Conservation (phyloP, 2,329 filamentous ascomycete genomes). For the Exophiala oligosperma region DNA sequence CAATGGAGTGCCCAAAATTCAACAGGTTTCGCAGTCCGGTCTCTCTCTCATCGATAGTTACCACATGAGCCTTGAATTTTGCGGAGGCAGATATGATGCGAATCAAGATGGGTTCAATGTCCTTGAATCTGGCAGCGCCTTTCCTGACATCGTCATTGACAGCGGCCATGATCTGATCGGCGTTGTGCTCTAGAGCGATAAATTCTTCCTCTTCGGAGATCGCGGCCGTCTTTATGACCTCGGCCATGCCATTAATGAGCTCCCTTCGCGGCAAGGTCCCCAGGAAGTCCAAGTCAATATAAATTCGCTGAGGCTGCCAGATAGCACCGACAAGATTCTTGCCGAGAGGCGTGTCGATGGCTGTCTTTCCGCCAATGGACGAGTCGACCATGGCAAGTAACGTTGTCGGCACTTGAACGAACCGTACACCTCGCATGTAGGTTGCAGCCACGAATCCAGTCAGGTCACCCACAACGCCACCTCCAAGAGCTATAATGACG, state of each 20-base stretch:
- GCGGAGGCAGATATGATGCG: slow-evolving; percentile 85
- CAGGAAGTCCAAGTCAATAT: slow-evolving; percentile 89
- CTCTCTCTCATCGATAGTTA: slow-evolving; percentile 91
- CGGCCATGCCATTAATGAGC: slow-evolving; percentile 98
- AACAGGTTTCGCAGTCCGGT: slow-evolving; percentile 90
- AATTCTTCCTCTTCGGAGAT: slow-evolving; percentile 94
- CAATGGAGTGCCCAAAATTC: slow-evolving; percentile 98
- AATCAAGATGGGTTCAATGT: slow-evolving; percentile 70
- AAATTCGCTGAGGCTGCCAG: slow-evolving; percentile 93
- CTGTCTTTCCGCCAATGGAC: slow-evolving; percentile 96
- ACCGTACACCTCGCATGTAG: slow-evolving; percentile 96
- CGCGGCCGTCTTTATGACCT: slow-evolving; percentile 95
- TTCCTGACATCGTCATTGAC: slow-evolving; percentile 63
- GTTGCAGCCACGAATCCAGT: slow-evolving; percentile 96
- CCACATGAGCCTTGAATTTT: slow-evolving; percentile 90
- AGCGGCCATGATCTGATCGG: slow-evolving; percentile 70
- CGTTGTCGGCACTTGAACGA: slow-evolving; percentile 95
- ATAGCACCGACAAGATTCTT: slow-evolving; percentile 97
- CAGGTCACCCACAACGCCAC: slow-evolving; percentile 97
- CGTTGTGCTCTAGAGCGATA: slow-evolving; percentile 76
- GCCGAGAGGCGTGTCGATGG: slow-evolving; percentile 91
- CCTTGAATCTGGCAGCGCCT: slow-evolving; percentile 62
- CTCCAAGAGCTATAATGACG: slow-evolving; percentile 89
- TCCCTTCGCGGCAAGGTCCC: slow-evolving; percentile 87
- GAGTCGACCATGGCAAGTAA: slow-evolving; percentile 97